Evolutionary conservation across 192 early-diverging fungal genomes (phyloP), one percentile per base, ranked within the genome.

Genomic region (Linnemannia hyalina): DNA sequence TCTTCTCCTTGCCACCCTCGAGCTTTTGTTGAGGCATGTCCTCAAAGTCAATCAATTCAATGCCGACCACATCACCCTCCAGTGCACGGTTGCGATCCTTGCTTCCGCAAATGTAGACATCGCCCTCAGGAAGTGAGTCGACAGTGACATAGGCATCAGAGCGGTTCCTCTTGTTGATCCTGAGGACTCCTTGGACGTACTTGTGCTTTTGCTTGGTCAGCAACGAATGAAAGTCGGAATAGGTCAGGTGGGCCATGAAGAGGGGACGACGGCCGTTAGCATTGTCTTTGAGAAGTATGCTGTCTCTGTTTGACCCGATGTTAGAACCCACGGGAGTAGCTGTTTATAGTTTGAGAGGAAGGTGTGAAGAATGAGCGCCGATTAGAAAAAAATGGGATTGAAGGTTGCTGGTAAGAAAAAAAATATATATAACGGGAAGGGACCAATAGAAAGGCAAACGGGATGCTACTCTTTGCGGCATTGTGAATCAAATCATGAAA

Each of bases 111-210:
- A 97, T 94, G 80, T 93, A 95, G 32, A 97, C 92, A 86, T 97
- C 97, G 15, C 92, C 90, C 73, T 93, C 93, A 5, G 84, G 84
- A 2, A 95, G 70, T 76, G 92, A 93, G 36, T 96, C 95, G 15
- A 95, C 90, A 1, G 94, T 92, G n/a, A 97, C 97, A 88, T 99
- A 99, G 40, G 96, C 97, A 84, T 98, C 97, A 60, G 90, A 93
- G 35, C 95, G 91, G 81, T 96, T 96, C 52, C 93, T 90, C 54
- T 95, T 96, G 91, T 97, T 99, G 82, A 98, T 93, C 68, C 98
- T 93, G 23, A 99, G 79, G 11, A 92, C 90, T 38, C 97, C 98
- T 29, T 93, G 88, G n/a, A 95, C 88, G 29, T 97, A 89, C 22
- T 88, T 78, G 57, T 94, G 88, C 23, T 82, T 70, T 68, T 91